Evolutionary conservation across 768 basidiomycete species (phyloP).

Genomic region (Melanogaster broomeanus): DNA sequence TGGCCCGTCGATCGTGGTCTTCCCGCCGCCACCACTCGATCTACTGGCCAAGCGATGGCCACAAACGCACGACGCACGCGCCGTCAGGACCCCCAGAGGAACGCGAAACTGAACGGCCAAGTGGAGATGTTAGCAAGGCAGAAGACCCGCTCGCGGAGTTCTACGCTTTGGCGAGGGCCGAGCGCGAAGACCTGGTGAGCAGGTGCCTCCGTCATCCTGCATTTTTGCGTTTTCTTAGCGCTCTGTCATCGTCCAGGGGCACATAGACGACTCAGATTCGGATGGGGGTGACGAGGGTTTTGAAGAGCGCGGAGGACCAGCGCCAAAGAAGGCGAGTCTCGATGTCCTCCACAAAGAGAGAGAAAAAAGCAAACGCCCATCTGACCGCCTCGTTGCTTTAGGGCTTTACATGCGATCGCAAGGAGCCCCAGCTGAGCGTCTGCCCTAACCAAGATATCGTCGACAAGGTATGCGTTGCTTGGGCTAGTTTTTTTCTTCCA

Average conservation of each 20-base stretch:
- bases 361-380: background rate
- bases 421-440: conserved; percentile 31
- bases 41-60: conserved; percentile 4
- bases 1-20: conserved; percentile 11
- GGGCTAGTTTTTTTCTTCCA: background rate
- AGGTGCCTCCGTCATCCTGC: background rate
- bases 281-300: conserved; percentile 33
- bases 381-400: conserved; percentile 22
- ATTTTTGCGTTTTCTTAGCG: background rate
- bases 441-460: conserved; percentile 74
- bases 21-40: conserved; percentile 28
- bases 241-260: conserved; percentile 26
- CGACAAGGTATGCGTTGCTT: conserved; percentile 52
- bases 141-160: conserved; percentile 66
- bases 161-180: conserved; percentile 57
- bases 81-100: background rate
- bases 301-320: conserved; percentile 16
- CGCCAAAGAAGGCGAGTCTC: conserved; percentile 31
- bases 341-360: background rate
- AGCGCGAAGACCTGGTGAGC: conserved; percentile 45
- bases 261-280: conserved; percentile 36
- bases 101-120: conserved; percentile 6
- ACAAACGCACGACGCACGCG: conserved; percentile 1
- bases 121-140: conserved; percentile 22
- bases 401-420: conserved; percentile 71